Percentiles rank a stretch among this genome's conserved stretches.
phyloP scores from a whole-genome alignment of 345 rosid genomes.

The Durio zibethinus region DNA sequence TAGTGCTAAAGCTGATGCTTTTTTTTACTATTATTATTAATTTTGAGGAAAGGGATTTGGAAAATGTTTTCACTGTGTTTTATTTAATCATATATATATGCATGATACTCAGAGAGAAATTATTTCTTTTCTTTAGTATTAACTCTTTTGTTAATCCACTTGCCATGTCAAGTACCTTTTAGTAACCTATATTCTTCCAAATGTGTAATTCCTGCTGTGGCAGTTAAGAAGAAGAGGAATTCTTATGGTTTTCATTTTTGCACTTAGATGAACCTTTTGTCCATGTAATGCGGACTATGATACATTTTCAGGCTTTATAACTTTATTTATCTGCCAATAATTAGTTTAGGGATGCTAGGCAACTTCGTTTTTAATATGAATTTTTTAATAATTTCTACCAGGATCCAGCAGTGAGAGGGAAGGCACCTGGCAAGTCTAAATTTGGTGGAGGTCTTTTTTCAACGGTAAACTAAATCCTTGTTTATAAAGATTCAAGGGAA shows the following conservation, averaged over 20 bases:
- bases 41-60: background rate
- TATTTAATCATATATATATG: background rate
- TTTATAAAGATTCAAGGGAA: background rate
- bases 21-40: background rate
- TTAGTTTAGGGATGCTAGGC: background rate
- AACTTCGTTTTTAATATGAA: background rate
- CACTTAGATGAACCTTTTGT: background rate
- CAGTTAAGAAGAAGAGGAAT: background rate
- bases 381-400: constrained; percentile 17
- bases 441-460: constrained; percentile 49
- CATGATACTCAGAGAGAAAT: background rate
- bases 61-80: background rate
- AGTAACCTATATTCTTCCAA: background rate
- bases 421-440: constrained; percentile 36
- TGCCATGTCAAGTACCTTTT: background rate
- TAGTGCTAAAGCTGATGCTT: background rate
- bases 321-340: background rate
- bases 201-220: background rate
- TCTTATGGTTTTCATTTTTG: background rate
- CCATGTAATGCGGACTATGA: background rate
- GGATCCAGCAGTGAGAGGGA: constrained; percentile 49
- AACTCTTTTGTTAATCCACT: background rate
- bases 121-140: background rate
- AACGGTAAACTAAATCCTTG: constrained; percentile 36
- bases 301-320: background rate